Evolutionary conservation across 495 filamentous ascomycete species (phyloP), one percentile per base, ranked within the genome.

Genomic region (Talaromyces borbonicus): DNA sequence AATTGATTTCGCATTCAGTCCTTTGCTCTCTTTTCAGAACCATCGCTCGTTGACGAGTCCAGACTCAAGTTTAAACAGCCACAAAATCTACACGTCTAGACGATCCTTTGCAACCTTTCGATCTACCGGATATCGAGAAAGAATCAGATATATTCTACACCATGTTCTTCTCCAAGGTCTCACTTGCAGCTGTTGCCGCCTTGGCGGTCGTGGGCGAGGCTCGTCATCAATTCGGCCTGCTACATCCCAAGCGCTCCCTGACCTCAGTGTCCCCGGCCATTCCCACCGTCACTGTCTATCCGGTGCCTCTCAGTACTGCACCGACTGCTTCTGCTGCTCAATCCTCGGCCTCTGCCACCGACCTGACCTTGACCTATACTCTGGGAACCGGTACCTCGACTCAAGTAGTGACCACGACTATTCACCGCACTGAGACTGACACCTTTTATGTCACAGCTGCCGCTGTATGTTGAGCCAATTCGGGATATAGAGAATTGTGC

Each of bases 291-390:
- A 52, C 45, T 12, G 23, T 41, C 1, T 25, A 44, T 22, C 49
- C 52, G 29, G 40, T 49, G 15, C 53, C 58, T 41, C 56, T 57
- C 41, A 53, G 52, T 46, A 51, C 53, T 23, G 56, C 44, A n/a
- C n/a, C n/a, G 24, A 25, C 46, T 33, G 39, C 32, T 29, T 24
- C 49, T 18, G 39, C 25, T 42, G 23, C 5, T 14, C 43, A 3
- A 25, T 51, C 43, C 2, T 49, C 57, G 14, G 49, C 53, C 20
- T 47, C 58, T 37, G 52, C 56, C 29, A 47, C 50, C 44, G 76
- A 76, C 55, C 61, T 74, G 44, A 73, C 67, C 46, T 54, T 83
- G 14, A 75, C 70, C 24, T 92, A 80, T 73, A 79, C 71, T 18
- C 73, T 73, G 31, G 72, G 71, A 42, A 55, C 64, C 37, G 77